These are phyloP conservation scores for Calvatia gigantea DNA, from an alignment of 768 basidiomycete genomes.

Conservation along the genomic window DNA sequence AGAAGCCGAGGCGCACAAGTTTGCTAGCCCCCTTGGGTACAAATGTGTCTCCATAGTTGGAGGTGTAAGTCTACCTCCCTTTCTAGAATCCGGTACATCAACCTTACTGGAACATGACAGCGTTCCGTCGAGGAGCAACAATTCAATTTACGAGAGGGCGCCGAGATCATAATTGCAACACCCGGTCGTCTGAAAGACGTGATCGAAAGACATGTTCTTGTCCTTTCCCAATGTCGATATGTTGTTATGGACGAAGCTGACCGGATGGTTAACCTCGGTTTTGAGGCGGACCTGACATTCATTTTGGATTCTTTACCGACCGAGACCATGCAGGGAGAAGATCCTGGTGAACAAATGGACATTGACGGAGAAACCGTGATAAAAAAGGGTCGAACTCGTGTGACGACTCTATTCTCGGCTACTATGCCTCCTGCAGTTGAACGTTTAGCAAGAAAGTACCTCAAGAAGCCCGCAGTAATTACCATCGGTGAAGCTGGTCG, in stretches of 20 bases:
- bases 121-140: slow-evolving; percentile 96
- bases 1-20: slow-evolving; percentile 88
- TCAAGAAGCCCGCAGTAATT: slow-evolving; percentile 89
- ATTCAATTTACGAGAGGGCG: slow-evolving; percentile 96
- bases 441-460: slow-evolving; percentile 90
- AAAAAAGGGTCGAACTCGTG: slow-evolving; percentile 76
- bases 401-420: slow-evolving; percentile 97
- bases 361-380: slow-evolving; percentile 66
- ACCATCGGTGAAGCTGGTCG: slow-evolving; percentile 98
- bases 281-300: slow-evolving; percentile 91
- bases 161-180: slow-evolving; percentile 97
- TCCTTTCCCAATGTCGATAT: slow-evolving; percentile 95
- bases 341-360: slow-evolving; percentile 71
- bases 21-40: slow-evolving; percentile 86
- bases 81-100: background rate
- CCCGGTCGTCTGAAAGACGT: slow-evolving; percentile 98
- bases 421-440: slow-evolving; percentile 99
- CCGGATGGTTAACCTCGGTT: slow-evolving; percentile 97
- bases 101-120: slow-evolving; percentile 29
- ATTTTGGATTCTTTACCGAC: slow-evolving; percentile 91
- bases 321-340: slow-evolving; percentile 86
- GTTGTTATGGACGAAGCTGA: slow-evolving; percentile 99
- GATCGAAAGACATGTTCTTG: slow-evolving; percentile 92
- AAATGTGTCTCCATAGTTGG: slow-evolving; percentile 98
- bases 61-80: slow-evolving; percentile 54